Base-by-base conservation (phyloP, 23 red algal genomes). In the Gracilaria gracilis region DNA sequence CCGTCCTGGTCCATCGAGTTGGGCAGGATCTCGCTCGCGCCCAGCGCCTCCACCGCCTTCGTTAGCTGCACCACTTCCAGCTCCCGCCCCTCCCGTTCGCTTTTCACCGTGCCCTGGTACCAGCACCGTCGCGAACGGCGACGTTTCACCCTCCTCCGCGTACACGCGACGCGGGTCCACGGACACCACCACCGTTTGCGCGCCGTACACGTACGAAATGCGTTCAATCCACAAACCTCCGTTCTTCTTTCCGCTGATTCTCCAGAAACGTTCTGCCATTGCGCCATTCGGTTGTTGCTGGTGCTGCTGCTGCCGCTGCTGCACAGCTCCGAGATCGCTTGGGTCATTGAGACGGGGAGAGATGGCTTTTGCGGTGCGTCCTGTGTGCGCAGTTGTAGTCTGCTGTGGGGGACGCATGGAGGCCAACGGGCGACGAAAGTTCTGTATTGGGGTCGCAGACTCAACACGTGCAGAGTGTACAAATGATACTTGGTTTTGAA, bases 1-100 rank as follows among this genome's bases (percentile, higher is more conserved):
- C 97, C 97, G 87, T 98, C 97, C 17, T 67, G 84, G 71, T 98
- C 97, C 97, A 98, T 96, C 55, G 57, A 93, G 53, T 94, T 98
- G 40, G 96, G 73, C 62, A 98, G 58, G 19, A 98, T 90, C 55
- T 98, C 97, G 37, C 97, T 93, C 13, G 93, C 97, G 31, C 97
- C 97, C 4, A 98, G 83, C n/a, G 55, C 32, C 51, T 84, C 84
- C 17, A 55, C 88, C 28, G 83, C 66, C 0, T 24, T 37, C 7
- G 87, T 93, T 75, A 94, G 85, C 79, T 86, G 88, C 61, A 98
- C 94, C 3, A 95, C 97, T 57, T 98, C 97, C 23, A 98, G 46
- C n/a, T 88, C 90, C 1, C 93, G 80, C 21, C 79, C 93, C 59
- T 96, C 93, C 9, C 97, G 93, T 5, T 93, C 97, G 34, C 97